Conservation (phyloP, 108 stramenopile genomes). For the Pseudonitzschia pungens region DNA sequence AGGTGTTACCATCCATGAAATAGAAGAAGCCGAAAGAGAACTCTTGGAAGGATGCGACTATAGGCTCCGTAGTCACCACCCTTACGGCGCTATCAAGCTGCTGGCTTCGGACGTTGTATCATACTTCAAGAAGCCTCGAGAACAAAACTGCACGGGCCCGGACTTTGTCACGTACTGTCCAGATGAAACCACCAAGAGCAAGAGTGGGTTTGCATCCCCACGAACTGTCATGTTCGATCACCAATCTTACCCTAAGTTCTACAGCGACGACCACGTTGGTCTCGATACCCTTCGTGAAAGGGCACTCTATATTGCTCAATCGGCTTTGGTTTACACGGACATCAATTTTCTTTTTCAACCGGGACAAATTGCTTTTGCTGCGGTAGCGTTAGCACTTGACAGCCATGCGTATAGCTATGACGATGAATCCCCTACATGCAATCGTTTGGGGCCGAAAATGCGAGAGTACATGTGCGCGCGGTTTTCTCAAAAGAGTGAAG, state of each 20-base stretch:
- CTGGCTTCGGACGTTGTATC: conserved; percentile 25
- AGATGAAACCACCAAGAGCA: neutral
- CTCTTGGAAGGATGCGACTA: conserved; percentile 53
- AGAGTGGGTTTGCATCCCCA: neutral
- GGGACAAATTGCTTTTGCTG: conserved; percentile 54
- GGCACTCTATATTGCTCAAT: conserved; percentile 38
- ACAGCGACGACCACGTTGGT: neutral
- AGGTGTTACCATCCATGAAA: conserved; percentile 41
- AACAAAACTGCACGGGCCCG: neutral
- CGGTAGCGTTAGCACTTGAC: conserved; percentile 41
- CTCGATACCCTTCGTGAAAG: conserved; percentile 30
- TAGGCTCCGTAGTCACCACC: conserved; percentile 50
- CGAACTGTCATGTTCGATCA: neutral
- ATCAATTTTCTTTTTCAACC: conserved; percentile 47
- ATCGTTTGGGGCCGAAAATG: conserved; percentile 25
- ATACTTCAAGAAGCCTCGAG: conserved; percentile 3
- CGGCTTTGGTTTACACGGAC: conserved; percentile 48
- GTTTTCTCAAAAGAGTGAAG: conserved; percentile 27
- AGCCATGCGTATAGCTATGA: conserved; percentile 11
- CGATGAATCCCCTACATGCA: conserved; percentile 8
- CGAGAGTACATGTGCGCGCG: conserved; percentile 33
- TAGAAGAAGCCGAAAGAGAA: conserved; percentile 42
- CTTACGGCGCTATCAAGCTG: conserved; percentile 37
- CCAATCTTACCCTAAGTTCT: neutral
- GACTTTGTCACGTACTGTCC: neutral